Evolutionary conservation across 1,284 basidiomycete genomes (phyloP), one percentile per base, ranked within the genome.

Genomic region (Cutaneotrichosporon arboriforme): DNA sequence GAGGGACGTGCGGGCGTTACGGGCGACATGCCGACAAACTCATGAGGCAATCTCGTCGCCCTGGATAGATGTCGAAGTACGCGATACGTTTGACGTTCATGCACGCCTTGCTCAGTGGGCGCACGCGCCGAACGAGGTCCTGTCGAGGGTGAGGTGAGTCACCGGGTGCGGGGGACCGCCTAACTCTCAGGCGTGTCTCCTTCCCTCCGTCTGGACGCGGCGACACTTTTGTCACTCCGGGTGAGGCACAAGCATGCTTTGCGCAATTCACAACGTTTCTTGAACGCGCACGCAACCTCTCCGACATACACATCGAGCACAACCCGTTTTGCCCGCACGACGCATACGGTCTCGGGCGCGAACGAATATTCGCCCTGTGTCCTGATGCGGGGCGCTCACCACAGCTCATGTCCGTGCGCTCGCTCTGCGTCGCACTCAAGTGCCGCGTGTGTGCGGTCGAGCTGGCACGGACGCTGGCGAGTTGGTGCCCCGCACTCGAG

Each of bases 251-350:
- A 4, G 20, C 33, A 8, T 33, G 21, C 20, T 46, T 46, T 23
- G 33, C 26, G 8, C 12, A 15, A 1, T 40, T 50, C 34, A 9
- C 14, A 1, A 8, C 13, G 9, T 18, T 51, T 4, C 34, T 55
- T 2, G 13, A 8, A 4, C 53, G 42, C 18, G 20, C 38, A 9
- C 38, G 38, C 8, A n/a, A n/a, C 18, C 53, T 51, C 33, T 22
- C 20, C 8, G 15, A 34, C 10, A 14, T 55, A 3, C 44, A 55
- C 23, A 38, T 55, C 10, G 26, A 26, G 3, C 38, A 51, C 23
- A 50, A 46, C 44, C 37, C 33, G 7, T 47, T 55, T 40, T 55
- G 53, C 35, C 4, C 22, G 4, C 48, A 55, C 35, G 39, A 39
- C 23, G 38, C 17, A 8, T 55, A 43, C 44, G 53, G 53, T 5